Evolutionary conservation across 176 grass and related monocot species (phyloP).

Genomic region (Luzula sylvatica): DNA sequence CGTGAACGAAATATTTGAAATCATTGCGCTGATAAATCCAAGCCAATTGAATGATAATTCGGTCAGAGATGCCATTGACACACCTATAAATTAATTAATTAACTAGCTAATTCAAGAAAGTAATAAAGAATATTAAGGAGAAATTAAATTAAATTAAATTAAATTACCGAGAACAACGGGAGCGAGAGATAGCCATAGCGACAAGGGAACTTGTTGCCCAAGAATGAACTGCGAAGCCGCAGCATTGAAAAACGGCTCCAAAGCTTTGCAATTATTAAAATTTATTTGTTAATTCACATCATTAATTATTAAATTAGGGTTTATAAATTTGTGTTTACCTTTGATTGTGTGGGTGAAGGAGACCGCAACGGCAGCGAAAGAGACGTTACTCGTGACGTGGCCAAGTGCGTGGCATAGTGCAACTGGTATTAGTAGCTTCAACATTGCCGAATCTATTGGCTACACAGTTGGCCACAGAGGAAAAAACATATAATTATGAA

Average conservation of each 20-base stretch:
- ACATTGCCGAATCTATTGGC: slow-evolving; percentile 63
- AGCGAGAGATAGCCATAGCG: slow-evolving; percentile 93
- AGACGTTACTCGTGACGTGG: slow-evolving; percentile 93
- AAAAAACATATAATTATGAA: slow-evolving; percentile 12
- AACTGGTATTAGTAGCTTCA: slow-evolving; percentile 91
- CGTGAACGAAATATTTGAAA: slow-evolving; percentile 98
- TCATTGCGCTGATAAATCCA: slow-evolving; percentile 98
- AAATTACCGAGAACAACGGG: slow-evolving; percentile 85
- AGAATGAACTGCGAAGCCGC: slow-evolving; percentile 97
- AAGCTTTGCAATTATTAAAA: slow-evolving; percentile 39
- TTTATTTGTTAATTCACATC: slow-evolving; percentile 13
- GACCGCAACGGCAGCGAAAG: slow-evolving; percentile 91
- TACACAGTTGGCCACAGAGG: slow-evolving; percentile 19
- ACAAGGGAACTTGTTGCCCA: slow-evolving; percentile 72
- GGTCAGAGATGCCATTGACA: slow-evolving; percentile 92
- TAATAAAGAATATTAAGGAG: neutral
- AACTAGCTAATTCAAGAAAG: slow-evolving; percentile 19
- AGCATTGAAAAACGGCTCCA: slow-evolving; percentile 99
- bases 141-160: slow-evolving; percentile 1
- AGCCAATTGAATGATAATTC: slow-evolving; percentile 96
- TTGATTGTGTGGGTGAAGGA: slow-evolving; percentile 97
- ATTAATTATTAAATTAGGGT: slow-evolving; percentile 15
- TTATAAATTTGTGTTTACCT: slow-evolving; percentile 29
- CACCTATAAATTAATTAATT: slow-evolving; percentile 50
- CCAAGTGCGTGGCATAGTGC: slow-evolving; percentile 87